Evolutionary conservation across 2,329 filamentous ascomycete genomes (phyloP), one percentile per base, ranked within the genome.

Genomic region (Cordyceps pruinosa): DNA sequence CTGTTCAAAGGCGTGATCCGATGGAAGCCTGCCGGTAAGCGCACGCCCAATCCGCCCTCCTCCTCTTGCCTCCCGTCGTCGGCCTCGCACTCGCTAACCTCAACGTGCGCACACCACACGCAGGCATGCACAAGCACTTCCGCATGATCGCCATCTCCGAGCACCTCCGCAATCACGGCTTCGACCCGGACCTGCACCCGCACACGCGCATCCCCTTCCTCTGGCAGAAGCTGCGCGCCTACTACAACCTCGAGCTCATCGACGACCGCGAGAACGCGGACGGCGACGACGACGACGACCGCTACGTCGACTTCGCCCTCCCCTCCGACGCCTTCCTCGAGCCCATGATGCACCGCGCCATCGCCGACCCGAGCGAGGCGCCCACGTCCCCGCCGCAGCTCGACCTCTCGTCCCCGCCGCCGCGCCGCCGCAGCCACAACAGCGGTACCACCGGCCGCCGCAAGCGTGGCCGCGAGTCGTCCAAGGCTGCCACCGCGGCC

Each of bases 111-210:
- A 4, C 45, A 21, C 17, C 28, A 21, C 12, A 4, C n/a, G 8
- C 10, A 89, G 89, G 91, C 60, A 89, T 96, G 80, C 91, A 96
- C 75, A 95, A 93, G 70, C 90, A 96, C 71, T 96, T 96, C 69
- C 87, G 90, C 59, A 92, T 97, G 80, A 85, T 96, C 61, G 86
- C 90, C 9, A 90, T 97, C 58, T 87, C 87, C 45, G 86, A 92
- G 64, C 84, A 90, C 64, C 75, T 95, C 60, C 84, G 87, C 62
- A 90, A 88, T 64, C 88, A 92, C 70, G 90, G 90, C 66, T 87
- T 89, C 68, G 81, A 91, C 70, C 82, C 87, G 52, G 79, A 87
- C 66, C 64, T 83, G 62, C 76, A 84, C 64, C 81, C 82, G 17
- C 94, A 99, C 74, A 97, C 90, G 41, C 87, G 88, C 59, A 94